Evolutionary conservation across 805 yeast genomes (phyloP), one percentile per base, ranked within the genome.

Genomic region (fission yeast (Schizosaccharomyces pombe)): DNA sequence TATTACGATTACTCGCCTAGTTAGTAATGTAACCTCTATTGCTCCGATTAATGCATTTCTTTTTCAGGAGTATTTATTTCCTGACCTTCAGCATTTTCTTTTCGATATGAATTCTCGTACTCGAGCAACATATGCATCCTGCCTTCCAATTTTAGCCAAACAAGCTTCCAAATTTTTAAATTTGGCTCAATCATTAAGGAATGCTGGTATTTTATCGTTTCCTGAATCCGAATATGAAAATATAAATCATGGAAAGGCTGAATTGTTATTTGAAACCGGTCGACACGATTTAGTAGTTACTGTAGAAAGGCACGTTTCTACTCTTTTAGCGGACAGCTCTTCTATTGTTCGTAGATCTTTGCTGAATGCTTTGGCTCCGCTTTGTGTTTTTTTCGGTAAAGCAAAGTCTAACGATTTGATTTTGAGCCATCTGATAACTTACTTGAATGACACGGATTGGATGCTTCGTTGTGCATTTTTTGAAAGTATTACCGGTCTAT

Each of bases 381-480:
- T 91, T 2, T 85, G 95, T 60, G 71, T 79, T 8, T 82, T 82
- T 56, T 79, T 91, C 62, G 95, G 95, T 0, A 78, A 80, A 55
- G 94, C 85, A 55, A 83, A 79, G 59, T 82, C 95, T 0, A 87
- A 84, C 62, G 97, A 91, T 63, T 71, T 91, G 43, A 78, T 91
- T 24, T 67, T 91, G 52, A 86, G 95, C 49, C 97, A 91, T 68
- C 69, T 87, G 55, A 87, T 91, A 47, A 87, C 97, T 0, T 91
- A 86, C 62, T 67, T 91, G 58, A 91, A 91, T 64, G 95, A 87
- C 62, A 73, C 77, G 55, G 78, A 79, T 61, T 68, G 80, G 0
- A 73, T 77, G 22, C 68, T 91, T 24, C 71, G 93, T 57, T 68
- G 82, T 30, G 77, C 79, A 3, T 79, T 91, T 60, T 78, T 89